Evolutionary conservation across 495 filamentous ascomycete species (phyloP), one percentile per base, ranked within the genome.

Genomic region (Podospora comata): DNA sequence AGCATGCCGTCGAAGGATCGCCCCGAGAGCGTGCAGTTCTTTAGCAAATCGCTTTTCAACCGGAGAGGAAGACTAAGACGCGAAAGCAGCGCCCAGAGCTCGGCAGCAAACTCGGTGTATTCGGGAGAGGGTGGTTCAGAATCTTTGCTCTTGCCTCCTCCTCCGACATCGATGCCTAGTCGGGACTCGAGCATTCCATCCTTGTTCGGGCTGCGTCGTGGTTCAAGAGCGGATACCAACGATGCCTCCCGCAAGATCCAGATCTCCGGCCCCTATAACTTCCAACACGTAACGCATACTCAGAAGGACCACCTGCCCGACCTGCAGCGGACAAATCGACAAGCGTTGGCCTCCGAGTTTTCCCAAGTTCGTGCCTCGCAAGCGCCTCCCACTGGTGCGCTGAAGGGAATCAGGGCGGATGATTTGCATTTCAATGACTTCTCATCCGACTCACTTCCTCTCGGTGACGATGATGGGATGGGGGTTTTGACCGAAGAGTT

Each of bases 231-330:
- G 72, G 74, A 77, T 72, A 67, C 73, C 16, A 71, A 71, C 56
- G 75, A 76, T 62, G 60, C 74, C 28, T 73, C 72, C 57, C 79
- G 72, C 73, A 81, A 77, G 72, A 64, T 79, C 67, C 71, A 82
- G 59, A 96, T 97, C 62, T 97, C 93, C 0, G 87, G 86, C 26
- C 93, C 93, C 5, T 96, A 91, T 77, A 90, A 94, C 77, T 97
- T 97, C 73, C 92, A 94, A 71, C 93, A 96, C 77, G 78, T 97
- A 59, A 90, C 90, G 27, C 91, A 96, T 75, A 92, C 90, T 18
- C 85, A 85, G 53, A 87, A 85, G 26, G 79, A 88, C 16, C 86
- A 90, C 65, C 83, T 92, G 60, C 82, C 88, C 16, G 80, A 82
- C 15, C 71, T 92, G 34, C 83, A 88, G 54, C 82, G 80, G 34